A percentile compares a stretch with the other conserved stretches of the same genome.
Evolutionary conservation across 2,329 filamentous ascomycete species (phyloP).

Genomic region (Penicillium sp.): DNA sequence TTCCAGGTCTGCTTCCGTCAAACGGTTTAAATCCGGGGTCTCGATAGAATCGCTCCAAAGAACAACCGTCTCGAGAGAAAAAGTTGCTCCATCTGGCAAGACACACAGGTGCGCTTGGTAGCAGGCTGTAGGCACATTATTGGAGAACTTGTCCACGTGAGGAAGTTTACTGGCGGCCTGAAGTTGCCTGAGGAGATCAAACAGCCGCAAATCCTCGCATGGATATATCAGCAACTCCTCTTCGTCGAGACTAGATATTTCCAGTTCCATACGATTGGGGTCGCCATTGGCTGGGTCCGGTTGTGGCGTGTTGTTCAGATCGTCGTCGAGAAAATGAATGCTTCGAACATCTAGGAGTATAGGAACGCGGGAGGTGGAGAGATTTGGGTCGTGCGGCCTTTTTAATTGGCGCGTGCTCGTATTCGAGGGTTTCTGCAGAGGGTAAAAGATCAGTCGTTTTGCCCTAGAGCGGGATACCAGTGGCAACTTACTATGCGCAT

Average conservation of each 20-base stretch:
- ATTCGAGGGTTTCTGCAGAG: conserved; percentile 22
- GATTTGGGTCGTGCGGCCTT: background rate
- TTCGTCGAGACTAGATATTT: conserved; percentile 13
- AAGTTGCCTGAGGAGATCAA: conserved; percentile 27
- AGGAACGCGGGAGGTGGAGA: conserved; percentile 16
- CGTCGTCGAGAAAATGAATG: background rate
- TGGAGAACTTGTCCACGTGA: conserved; percentile 29
- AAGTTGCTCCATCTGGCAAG: conserved; percentile 19
- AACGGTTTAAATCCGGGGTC: conserved; percentile 22
- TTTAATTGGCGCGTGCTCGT: background rate
- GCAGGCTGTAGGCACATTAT: conserved; percentile 26
- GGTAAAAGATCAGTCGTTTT: conserved; percentile 8
- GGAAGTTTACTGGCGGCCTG: conserved; percentile 20
- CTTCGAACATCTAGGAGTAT: conserved; percentile 21
- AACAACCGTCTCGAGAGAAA: conserved; percentile 32
- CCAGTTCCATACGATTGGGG: conserved; percentile 25
- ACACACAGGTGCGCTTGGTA: conserved; percentile 33
- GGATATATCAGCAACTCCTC: conserved; percentile 22
- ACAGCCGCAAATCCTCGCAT: conserved; percentile 17
- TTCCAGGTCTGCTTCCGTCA: conserved; percentile 17
- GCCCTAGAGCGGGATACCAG: background rate
- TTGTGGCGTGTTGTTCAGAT: background rate
- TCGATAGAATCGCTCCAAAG: conserved; percentile 40
- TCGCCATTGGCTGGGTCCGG: conserved; percentile 1
- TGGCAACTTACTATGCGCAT: conserved; percentile 34